Percentiles rank a stretch among this genome's conserved stretches.
These are phyloP conservation scores for Bruguiera hainesii DNA, from an alignment of 441 rosid genomes.

Conservation along the genomic window DNA sequence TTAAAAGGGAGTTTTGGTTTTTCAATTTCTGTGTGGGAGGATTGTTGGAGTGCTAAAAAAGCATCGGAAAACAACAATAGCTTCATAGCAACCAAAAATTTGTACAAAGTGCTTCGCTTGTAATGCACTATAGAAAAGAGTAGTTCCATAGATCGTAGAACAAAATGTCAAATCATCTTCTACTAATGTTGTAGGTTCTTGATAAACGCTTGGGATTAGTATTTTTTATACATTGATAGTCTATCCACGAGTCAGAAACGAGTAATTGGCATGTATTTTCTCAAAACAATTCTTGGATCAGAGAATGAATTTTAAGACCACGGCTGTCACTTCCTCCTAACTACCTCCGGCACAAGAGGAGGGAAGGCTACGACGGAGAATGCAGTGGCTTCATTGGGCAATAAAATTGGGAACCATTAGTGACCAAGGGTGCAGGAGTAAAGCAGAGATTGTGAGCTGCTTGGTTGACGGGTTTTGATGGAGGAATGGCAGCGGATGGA, in stretches of 20 bases:
- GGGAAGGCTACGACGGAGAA: constrained; percentile 31
- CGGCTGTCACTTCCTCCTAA: not conserved
- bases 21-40: too few species aligned
- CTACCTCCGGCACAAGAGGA: constrained; percentile 9
- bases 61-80: too few species aligned
- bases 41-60: too few species aligned
- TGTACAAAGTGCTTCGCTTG: too few species aligned
- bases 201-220: constrained; percentile 15
- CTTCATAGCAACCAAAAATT: too few species aligned
- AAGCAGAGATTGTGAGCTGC: constrained; percentile 39
- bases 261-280: not conserved
- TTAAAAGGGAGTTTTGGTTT: too few species aligned
- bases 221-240: not conserved
- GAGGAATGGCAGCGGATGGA: constrained; percentile 46
- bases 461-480: constrained; percentile 39
- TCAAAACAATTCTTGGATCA: constrained; percentile 16
- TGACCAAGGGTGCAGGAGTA: constrained; percentile 29
- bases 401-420: constrained; percentile 29
- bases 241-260: constrained; percentile 15
- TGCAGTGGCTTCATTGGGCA: constrained; percentile 32
- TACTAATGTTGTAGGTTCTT: not conserved
- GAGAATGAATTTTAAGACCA: constrained; percentile 17
- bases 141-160: too few species aligned
- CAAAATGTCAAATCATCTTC: too few species aligned
- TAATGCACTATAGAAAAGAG: too few species aligned